Evolutionary conservation across 495 filamentous ascomycete genomes (phyloP).

Genomic region (Copromyces sp.): DNA sequence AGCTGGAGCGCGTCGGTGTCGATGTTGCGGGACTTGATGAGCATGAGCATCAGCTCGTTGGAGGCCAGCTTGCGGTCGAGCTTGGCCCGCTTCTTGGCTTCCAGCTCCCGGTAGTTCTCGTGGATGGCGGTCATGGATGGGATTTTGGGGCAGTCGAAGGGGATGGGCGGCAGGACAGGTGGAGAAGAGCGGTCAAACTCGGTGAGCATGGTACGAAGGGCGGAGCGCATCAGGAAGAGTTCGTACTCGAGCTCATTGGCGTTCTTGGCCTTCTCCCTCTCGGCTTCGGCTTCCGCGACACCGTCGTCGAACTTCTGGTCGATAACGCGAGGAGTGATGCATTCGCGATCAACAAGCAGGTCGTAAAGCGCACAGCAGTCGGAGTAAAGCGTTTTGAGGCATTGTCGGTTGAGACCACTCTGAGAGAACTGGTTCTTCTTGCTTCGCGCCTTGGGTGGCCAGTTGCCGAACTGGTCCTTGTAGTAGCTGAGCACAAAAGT

Average conservation of each 20-base stretch:
- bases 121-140: constrained; percentile 56
- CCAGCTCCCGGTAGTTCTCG: constrained; percentile 48
- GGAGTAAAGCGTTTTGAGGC: constrained; percentile 71
- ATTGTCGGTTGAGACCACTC: constrained; percentile 71
- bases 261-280: neutral
- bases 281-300: constrained; percentile 8
- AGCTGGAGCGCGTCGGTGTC: constrained; percentile 48
- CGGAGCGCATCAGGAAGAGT: constrained; percentile 34
- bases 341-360: constrained; percentile 67
- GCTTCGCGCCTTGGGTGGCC: constrained; percentile 83
- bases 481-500: constrained; percentile 68
- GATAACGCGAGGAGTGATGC: constrained; percentile 47
- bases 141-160: constrained; percentile 77
- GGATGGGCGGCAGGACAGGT: constrained; percentile 82
- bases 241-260: constrained; percentile 12
- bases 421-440: constrained; percentile 91
- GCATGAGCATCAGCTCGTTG: constrained; percentile 61
- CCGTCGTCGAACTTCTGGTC: constrained; percentile 35
- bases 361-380: constrained; percentile 86
- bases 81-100: constrained; percentile 62
- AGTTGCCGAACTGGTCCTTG: constrained; percentile 74
- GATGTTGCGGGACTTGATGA: constrained; percentile 67
- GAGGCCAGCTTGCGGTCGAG: constrained; percentile 57
- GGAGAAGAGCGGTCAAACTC: constrained; percentile 85
- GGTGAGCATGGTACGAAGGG: constrained; percentile 61